Conservation (phyloP, 2,329 filamentous ascomycete genomes). For the Aspergillus sp. region DNA sequence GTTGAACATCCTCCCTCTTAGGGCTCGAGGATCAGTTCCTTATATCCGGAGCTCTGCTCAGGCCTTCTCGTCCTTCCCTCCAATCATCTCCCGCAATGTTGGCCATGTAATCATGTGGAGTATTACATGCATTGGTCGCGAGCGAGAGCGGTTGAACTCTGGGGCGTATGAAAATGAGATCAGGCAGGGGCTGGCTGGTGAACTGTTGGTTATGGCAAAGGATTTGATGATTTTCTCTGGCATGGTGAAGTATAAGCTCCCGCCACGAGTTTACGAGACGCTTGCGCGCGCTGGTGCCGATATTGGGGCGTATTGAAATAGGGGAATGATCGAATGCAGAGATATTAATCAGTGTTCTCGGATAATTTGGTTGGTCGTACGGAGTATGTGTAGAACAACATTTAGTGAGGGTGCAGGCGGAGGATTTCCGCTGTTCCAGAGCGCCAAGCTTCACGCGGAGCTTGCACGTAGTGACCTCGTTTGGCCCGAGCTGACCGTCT, state of each 20-base stretch:
- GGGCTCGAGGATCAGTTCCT: conserved; percentile 70
- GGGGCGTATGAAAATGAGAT: conserved; percentile 65
- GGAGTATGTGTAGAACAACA: too few relatives aligned
- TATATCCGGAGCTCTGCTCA: conserved; percentile 76
- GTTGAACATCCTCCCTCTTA: conserved; percentile 76
- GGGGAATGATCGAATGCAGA: too few relatives aligned
- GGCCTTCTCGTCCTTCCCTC: conserved; percentile 73
- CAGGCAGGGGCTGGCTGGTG: conserved; percentile 56
- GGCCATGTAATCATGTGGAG: conserved; percentile 93
- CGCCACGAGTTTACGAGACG: conserved; percentile 81
- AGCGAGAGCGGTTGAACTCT: conserved; percentile 67
- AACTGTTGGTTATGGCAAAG: conserved; percentile 75
- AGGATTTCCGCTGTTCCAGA: not conserved
- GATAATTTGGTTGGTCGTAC: too few relatives aligned
- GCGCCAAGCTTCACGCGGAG: not conserved
- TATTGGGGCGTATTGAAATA: conserved; percentile 40
- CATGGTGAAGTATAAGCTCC: conserved; percentile 85
- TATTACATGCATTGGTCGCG: conserved; percentile 76
- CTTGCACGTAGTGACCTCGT: not conserved
- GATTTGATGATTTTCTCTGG: conserved; percentile 94
- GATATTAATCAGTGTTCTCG: too few relatives aligned
- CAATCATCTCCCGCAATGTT: conserved; percentile 82
- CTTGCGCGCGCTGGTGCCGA: conserved; percentile 78
- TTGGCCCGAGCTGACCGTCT: not conserved
- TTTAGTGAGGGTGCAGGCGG: not conserved